phyloP scores from a whole-genome alignment of 768 basidiomycete species.

The Tylopilus vinaceipallidus region DNA sequence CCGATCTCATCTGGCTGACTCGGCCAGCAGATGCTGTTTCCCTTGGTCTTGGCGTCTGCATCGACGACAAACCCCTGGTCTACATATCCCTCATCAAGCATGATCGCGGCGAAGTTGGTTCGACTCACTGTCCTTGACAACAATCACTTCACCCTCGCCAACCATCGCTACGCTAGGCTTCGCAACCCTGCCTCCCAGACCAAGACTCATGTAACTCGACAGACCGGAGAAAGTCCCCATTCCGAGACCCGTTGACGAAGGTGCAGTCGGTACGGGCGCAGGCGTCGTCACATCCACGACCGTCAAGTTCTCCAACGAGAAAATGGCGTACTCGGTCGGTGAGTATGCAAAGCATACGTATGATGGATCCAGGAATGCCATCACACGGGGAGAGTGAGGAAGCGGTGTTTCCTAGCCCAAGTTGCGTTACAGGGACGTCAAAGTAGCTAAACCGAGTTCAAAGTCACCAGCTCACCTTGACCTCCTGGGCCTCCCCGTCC shows the following conservation, averaged over 20 bases:
- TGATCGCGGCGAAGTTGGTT: not conserved
- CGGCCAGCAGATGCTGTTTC: constrained; percentile 64
- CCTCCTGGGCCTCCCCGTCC: constrained; percentile 75
- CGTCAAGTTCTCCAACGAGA: constrained; percentile 59
- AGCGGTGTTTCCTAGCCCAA: constrained; percentile 68
- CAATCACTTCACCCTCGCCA: constrained; percentile 60
- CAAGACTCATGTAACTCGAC: constrained; percentile 83
- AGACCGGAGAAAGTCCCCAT: constrained; percentile 76
- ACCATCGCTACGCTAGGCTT: constrained; percentile 62
- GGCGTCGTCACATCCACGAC: constrained; percentile 54
- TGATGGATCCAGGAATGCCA: constrained; percentile 67
- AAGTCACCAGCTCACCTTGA: constrained; percentile 46
- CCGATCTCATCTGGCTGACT: constrained; percentile 81
- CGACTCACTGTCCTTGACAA: constrained; percentile 76
- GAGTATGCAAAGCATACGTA: constrained; percentile 76
- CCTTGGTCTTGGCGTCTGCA: constrained; percentile 52
- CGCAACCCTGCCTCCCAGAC: constrained; percentile 63
- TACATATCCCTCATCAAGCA: constrained; percentile 27
- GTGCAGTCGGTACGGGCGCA: constrained; percentile 33
- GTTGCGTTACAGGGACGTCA: not conserved
- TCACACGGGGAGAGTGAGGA: constrained; percentile 87
- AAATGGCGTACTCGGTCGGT: constrained; percentile 62
- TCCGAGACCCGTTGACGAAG: constrained; percentile 32
- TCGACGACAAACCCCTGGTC: constrained; percentile 70
- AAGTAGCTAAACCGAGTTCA: not conserved